Base-by-base conservation (phyloP, 2,329 filamentous ascomycete genomes). In the Biscogniauxia sp. region DNA sequence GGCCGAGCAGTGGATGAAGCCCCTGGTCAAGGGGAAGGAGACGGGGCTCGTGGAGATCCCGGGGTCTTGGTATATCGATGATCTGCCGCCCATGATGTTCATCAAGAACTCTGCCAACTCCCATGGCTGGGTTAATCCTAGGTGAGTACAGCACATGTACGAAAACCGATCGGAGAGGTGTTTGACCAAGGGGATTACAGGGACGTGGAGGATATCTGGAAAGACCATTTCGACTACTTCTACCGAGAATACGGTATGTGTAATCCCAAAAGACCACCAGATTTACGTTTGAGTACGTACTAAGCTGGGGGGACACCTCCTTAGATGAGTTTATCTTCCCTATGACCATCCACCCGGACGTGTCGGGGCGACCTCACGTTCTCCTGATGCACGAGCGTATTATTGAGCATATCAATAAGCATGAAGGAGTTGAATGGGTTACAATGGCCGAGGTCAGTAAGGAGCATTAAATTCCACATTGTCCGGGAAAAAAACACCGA, bases 281-380 rank as follows among this genome's bases (percentile, higher is more conserved):
- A 13, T 32, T 32, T 32, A 4, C 28, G 28, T 32, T 2, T 32
- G 28, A 32, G 28, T 32, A 32, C 28, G 28, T 32, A 32, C 28
- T 51, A 15, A 19, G 9, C 5, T 51, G 1, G 49, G 15, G 49
- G 15, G 49, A 51, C 6, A 2, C 20, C 3, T 3, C 7, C 28
- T 51, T 19, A 51, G n/a, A 92, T 66, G 87, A 90, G 66, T 92
- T 92, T 63, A 83, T 91, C 56, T 92, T 92, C 67, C 89, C 90
- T 0, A 89, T 92, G 74, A 92, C 89, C 0, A 88, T 92, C 41
- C 89, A 92, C 72, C 90, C 89, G 0, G 89, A 92, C 68, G 87
- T 90, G 0, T 87, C 84, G 2, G 90, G 90, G 0, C 80, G 88
- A 19, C 89, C 89, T 0, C 89, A 63, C 8, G 61, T 61, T 41